Evolutionary conservation across 177 flowering plant genomes (phyloP).

Genomic region (Viscum album): DNA sequence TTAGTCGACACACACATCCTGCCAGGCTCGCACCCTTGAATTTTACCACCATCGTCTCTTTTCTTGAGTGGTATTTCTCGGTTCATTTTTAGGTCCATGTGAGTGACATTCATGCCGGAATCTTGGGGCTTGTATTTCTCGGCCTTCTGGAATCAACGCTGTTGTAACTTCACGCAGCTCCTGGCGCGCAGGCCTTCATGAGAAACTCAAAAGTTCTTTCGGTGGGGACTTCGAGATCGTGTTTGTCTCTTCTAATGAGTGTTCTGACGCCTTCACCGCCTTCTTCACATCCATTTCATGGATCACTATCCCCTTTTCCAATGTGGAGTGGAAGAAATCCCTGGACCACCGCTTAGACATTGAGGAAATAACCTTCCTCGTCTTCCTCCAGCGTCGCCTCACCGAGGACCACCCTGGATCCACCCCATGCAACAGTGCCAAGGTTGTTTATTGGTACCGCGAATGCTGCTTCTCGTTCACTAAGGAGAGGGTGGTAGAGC

Average conservation of each 20-base stretch:
- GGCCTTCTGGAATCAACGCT: slow-evolving; percentile 65
- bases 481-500: slow-evolving; percentile 36
- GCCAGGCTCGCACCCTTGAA: no score
- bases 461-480: slow-evolving; percentile 55
- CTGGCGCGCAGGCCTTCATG: slow-evolving; percentile 29
- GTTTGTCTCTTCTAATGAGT: slow-evolving; percentile 67
- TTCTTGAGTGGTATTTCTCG: no score
- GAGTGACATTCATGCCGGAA: no score
- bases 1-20: no score
- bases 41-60: no score
- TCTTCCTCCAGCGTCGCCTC: slow-evolving; percentile 40
- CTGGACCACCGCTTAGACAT: slow-evolving; percentile 39
- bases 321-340: slow-evolving; percentile 43
- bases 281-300: slow-evolving; percentile 60
- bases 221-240: slow-evolving; percentile 46
- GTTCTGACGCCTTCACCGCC: slow-evolving; percentile 34
- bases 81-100: no score
- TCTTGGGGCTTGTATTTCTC: slow-evolving; percentile 79
- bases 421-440: slow-evolving; percentile 41
- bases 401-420: slow-evolving; percentile 15
- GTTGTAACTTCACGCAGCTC: slow-evolving; percentile 37
- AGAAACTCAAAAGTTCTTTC: slow-evolving; percentile 23
- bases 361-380: slow-evolving; percentile 57
- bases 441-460: slow-evolving; percentile 49
- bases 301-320: slow-evolving; percentile 70